A percentile compares a stretch with the other conserved stretches of the same genome.
Conservation (phyloP, 306 rosid species). For the Geum urbanum region DNA sequence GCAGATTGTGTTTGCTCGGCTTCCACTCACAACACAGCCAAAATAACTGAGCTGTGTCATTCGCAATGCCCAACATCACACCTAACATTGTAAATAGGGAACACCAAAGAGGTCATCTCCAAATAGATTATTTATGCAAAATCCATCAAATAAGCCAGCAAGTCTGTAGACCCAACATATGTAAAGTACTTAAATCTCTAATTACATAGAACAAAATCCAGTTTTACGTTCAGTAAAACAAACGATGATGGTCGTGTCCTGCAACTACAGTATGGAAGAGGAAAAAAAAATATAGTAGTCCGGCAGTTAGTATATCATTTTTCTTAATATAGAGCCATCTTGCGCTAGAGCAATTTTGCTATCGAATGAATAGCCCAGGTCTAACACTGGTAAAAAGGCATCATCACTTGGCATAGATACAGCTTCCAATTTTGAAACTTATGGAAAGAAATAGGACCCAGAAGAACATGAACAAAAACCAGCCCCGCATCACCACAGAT, state of each 20-base stretch:
- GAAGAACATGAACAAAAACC: slow-evolving; percentile 54
- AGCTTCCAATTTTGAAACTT: slow-evolving; percentile 65
- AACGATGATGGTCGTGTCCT: background rate
- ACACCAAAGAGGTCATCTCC: background rate
- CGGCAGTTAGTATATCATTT: slow-evolving; percentile 27
- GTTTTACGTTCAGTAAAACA: background rate
- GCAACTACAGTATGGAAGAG: background rate
- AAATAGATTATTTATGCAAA: background rate
- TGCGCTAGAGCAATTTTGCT: slow-evolving; percentile 14
- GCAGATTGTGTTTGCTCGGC: too few relatives aligned
- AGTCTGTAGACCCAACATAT: background rate
- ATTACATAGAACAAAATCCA: background rate
- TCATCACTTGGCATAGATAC: slow-evolving; percentile 48
- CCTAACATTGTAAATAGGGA: background rate
- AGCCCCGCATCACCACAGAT: slow-evolving; percentile 54
- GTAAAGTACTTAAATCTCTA: background rate
- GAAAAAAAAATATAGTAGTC: background rate
- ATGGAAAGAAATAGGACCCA: slow-evolving; percentile 64
- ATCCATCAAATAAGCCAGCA: background rate
- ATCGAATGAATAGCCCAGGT: background rate
- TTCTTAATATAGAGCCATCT: slow-evolving; percentile 22
- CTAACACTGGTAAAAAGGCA: slow-evolving; percentile 9
- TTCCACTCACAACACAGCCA: too few relatives aligned
- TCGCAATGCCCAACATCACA: background rate
- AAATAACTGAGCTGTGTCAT: too few relatives aligned